phyloP scores from a whole-genome alignment of 2,329 filamentous ascomycete genomes.

The Colletotrichum echinochloae region DNA sequence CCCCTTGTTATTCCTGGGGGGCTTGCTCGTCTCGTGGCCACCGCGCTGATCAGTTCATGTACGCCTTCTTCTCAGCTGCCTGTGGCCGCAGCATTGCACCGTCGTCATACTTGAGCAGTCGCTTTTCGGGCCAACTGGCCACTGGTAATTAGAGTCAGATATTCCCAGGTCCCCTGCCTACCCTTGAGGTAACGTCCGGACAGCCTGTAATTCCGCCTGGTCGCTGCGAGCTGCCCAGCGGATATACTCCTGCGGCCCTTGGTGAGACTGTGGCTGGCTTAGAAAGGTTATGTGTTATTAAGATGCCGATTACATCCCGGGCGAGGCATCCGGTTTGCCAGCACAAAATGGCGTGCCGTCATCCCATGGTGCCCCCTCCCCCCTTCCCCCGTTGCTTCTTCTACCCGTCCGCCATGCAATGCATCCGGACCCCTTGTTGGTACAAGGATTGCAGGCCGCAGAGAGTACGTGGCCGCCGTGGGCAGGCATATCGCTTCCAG shows the following conservation, averaged over 20 bases:
- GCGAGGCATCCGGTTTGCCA: conserved; percentile 5
- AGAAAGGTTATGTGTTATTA: not conserved
- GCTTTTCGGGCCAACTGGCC: conserved; percentile 3
- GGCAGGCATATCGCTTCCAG: conserved; percentile 34
- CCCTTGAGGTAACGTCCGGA: conserved; percentile 20
- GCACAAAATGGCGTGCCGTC: conserved; percentile 15
- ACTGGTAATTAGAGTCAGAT: conserved; percentile 12
- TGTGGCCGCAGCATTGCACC: not conserved
- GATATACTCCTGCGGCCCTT: conserved; percentile 12
- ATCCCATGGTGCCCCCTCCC: conserved; percentile 37
- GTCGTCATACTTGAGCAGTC: not conserved
- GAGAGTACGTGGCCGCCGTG: conserved; percentile 36
- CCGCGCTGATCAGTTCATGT: not conserved
- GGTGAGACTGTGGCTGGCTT: conserved; percentile 24
- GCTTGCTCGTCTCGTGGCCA: conserved; percentile 1
- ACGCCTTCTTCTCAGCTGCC: conserved; percentile 3
- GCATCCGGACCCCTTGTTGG: conserved; percentile 32
- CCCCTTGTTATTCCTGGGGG: conserved; percentile 13
- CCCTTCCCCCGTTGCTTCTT: conserved; percentile 27
- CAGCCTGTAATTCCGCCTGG: conserved; percentile 13
- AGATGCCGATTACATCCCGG: not conserved
- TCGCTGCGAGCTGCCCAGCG: conserved; percentile 2
- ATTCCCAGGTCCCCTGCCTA: not conserved
- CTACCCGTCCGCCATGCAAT: conserved; percentile 29
- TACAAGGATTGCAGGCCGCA: conserved; percentile 31